A percentile compares a stretch with the other conserved stretches of the same genome.
These are phyloP conservation scores for Lodderomyces elongisporus DNA, from an alignment of 1,139 yeast genomes.

Conservation along the genomic window DNA sequence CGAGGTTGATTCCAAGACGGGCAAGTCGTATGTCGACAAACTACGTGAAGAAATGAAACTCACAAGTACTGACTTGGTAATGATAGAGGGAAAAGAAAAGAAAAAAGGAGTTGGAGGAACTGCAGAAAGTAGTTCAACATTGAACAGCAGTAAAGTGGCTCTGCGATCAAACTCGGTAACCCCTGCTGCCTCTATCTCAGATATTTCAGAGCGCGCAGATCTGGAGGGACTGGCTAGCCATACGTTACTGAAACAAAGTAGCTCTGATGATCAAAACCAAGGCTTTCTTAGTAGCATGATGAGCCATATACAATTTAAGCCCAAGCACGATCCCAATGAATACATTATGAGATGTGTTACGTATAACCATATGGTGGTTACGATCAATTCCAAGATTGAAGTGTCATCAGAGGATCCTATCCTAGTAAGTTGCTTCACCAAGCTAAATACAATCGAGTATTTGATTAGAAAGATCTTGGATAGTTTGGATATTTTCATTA, in stretches of 20 bases:
- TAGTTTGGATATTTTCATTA: slow-evolving; percentile 14
- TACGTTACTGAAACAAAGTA: no score
- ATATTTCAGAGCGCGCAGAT: neutral
- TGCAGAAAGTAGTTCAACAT: neutral
- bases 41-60: slow-evolving; percentile 40
- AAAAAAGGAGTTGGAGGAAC: slow-evolving; percentile 5
- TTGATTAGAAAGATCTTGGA: slow-evolving; percentile 26
- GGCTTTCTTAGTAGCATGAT: slow-evolving; percentile 22
- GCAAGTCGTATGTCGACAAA: slow-evolving; percentile 37
- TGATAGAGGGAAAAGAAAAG: no score
- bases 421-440: slow-evolving; percentile 40
- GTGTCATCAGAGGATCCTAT: slow-evolving; percentile 44
- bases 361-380: slow-evolving; percentile 37
- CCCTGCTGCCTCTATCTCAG: neutral
- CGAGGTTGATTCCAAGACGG: slow-evolving; percentile 26
- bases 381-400: slow-evolving; percentile 40
- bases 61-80: slow-evolving; percentile 18
- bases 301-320: slow-evolving; percentile 27
- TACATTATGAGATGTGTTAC: slow-evolving; percentile 44
- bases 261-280: no score
- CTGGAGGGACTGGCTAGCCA: neutral
- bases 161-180: neutral
- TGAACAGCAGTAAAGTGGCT: neutral
- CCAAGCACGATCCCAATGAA: slow-evolving; percentile 34
- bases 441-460: slow-evolving; percentile 40